phyloP scores from a whole-genome alignment of 2,329 filamentous ascomycete species.

The Dendryphion nanum region DNA sequence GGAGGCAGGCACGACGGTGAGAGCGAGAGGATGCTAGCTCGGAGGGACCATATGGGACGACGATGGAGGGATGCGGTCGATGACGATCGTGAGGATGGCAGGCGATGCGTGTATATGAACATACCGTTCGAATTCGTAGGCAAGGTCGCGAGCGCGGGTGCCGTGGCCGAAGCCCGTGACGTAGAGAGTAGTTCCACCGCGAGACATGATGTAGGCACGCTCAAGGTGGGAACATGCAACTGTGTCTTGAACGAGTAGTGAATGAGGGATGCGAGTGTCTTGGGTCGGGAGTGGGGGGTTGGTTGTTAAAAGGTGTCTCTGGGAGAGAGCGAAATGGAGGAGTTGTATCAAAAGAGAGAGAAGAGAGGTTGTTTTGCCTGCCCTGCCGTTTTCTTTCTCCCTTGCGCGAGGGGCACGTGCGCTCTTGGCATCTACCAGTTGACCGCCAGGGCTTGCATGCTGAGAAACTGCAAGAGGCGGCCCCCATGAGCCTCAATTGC shows the following conservation, averaged over 20 bases:
- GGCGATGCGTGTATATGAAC: slow-evolving; percentile 58
- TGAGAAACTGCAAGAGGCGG: no score
- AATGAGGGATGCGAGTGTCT: neutral
- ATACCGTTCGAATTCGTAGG: slow-evolving; percentile 99
- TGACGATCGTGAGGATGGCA: slow-evolving; percentile 19
- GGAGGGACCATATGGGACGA: slow-evolving; percentile 19
- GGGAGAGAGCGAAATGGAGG: neutral
- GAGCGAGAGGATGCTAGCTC: slow-evolving; percentile 11
- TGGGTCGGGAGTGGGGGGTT: neutral
- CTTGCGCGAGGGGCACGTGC: no score
- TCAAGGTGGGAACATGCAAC: neutral
- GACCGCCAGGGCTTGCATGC: no score
- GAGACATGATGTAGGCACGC: slow-evolving; percentile 70
- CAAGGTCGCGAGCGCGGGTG: slow-evolving; percentile 96
- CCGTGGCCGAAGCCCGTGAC: slow-evolving; percentile 99
- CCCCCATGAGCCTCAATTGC: no score
- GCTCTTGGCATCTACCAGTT: no score
- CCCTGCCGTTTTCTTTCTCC: no score
- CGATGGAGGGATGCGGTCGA: slow-evolving; percentile 17
- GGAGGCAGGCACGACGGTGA: slow-evolving; percentile 31
- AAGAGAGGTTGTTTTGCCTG: no score
- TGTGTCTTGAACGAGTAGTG: no score
- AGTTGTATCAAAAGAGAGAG: no score
- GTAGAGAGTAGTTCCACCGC: slow-evolving; percentile 90
- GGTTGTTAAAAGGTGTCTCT: neutral